Percentiles rank a stretch among this genome's conserved stretches.
These are phyloP conservation scores for Pythium oligandrum DNA, from an alignment of 352 stramenopile genomes.

Conservation along the genomic window DNA sequence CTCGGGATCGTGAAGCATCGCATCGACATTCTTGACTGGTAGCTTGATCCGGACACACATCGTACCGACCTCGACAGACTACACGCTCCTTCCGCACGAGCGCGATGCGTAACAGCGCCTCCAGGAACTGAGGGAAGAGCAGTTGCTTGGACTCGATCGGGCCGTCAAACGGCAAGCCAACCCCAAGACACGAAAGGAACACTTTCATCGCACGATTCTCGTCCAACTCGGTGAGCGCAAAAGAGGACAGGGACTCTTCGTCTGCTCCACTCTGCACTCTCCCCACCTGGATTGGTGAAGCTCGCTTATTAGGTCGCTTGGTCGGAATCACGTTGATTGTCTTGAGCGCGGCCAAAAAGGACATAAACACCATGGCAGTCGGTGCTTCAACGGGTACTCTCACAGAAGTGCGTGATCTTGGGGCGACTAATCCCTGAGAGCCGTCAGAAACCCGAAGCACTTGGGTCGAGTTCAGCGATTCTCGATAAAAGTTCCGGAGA, in stretches of 20 bases:
- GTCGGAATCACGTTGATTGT: slow-evolving; percentile 5
- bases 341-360: slow-evolving; percentile 10
- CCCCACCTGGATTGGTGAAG: background rate
- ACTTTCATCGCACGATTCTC: slow-evolving; percentile 46
- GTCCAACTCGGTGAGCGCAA: slow-evolving; percentile 20
- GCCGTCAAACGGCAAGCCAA: too few relatives aligned
- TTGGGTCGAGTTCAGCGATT: too few relatives aligned
- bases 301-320: background rate
- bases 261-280: background rate
- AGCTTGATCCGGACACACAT: slow-evolving; percentile 49
- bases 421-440: too few relatives aligned
- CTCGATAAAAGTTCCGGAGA: too few relatives aligned
- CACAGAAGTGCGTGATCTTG: too few relatives aligned
- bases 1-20: slow-evolving; percentile 2
- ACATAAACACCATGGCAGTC: slow-evolving; percentile 14
- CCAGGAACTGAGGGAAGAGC: slow-evolving; percentile 42
- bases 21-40: slow-evolving; percentile 44
- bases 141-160: slow-evolving; percentile 16
- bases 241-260: background rate
- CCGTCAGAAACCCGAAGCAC: too few relatives aligned
- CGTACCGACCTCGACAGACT: slow-evolving; percentile 43
- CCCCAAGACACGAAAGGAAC: slow-evolving; percentile 41
- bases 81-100: slow-evolving; percentile 40
- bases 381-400: background rate
- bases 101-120: slow-evolving; percentile 41